Base-by-base conservation (phyloP, 176 grass and related monocot genomes). In the Tillandsia leiboldiana region DNA sequence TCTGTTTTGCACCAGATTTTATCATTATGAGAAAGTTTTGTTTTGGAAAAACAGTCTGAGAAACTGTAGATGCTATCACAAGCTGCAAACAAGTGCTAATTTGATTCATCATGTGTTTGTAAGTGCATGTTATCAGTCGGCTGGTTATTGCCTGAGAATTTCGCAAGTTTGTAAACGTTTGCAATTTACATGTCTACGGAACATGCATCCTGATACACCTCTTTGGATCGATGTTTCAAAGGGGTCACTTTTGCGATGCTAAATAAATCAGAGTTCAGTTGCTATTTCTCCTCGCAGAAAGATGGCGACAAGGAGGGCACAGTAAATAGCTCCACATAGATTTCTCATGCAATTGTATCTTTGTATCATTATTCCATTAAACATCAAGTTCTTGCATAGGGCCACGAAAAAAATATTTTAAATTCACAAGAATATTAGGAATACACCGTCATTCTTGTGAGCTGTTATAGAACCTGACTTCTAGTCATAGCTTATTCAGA, bases 131-230 rank as follows among this genome's bases (percentile, higher is more conserved):
- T 42, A 42, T 42, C 33, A 6, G 33, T 42, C 33, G 7, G 33
- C 33, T 42, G 7, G 33, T 42, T 42, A 42, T 42, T 7, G 33
- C 4, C 4, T 4, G 33, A 42, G 33, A 42, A 42, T 42, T 42
- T 42, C 5, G 33, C 33, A 42, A 42, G 33, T 42, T 42, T 42
- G 33, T 42, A 8, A 42, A 42, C 33, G 0, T 7, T 42, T 42
- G n/a, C 56, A 61, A 9, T 8, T 61, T 61, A 23, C 10, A 23
- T 12, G 10, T 81, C 3, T 76, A 53, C 73, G 68, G 58, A 75
- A 28, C 17, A 66, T 24, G 86, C 92, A 96, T 88, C 83, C 48
- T 84, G 92, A 91, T 91, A 96, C 88, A 85, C 88, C 88, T 87
- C 71, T 83, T 87, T 81, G 73, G 52, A 9, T 71, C 20, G 77